Conservation (phyloP, 768 basidiomycete species). For the Xerocomellus intermedius region DNA sequence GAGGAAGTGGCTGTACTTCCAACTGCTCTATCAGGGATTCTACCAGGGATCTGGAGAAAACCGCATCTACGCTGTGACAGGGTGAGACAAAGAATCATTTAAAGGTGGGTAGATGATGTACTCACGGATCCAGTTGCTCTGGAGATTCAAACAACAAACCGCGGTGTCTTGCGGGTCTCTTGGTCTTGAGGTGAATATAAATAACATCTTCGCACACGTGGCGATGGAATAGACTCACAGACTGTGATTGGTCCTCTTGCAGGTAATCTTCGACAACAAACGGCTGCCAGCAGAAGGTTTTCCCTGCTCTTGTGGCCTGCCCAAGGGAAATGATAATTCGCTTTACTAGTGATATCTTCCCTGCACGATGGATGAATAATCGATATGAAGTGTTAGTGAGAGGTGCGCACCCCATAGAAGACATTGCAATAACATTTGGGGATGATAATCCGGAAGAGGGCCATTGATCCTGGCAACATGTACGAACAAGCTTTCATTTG, state of each 20-base stretch:
- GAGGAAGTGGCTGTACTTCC: conserved; percentile 61
- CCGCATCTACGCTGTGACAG: conserved; percentile 42
- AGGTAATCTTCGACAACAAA: conserved; percentile 53
- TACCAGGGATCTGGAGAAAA: conserved; percentile 62
- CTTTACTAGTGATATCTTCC: conserved; percentile 83
- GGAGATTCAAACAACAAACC: conserved; percentile 52
- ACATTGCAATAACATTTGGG: conserved; percentile 89
- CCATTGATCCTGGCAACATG: conserved; percentile 82
- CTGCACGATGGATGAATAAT: conserved; percentile 38
- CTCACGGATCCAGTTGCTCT: conserved; percentile 47
- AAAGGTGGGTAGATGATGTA: background rate
- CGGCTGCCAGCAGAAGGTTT: conserved; percentile 40
- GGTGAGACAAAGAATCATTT: conserved; percentile 3
- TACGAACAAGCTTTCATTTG: conserved; percentile 65
- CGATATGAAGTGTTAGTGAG: background rate
- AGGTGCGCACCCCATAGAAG: conserved; percentile 77
- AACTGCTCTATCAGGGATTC: conserved; percentile 60
- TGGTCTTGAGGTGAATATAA: conserved; percentile 9
- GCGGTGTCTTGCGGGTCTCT: conserved; percentile 38
- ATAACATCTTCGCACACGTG: background rate
- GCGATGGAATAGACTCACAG: conserved; percentile 16
- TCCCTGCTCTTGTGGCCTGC: conserved; percentile 22
- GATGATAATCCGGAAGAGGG: conserved; percentile 88
- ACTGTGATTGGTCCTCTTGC: conserved; percentile 15
- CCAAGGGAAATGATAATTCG: conserved; percentile 71